Base-by-base conservation (phyloP, 345 rosid genomes). In the Arabidopsis suecica region DNA sequence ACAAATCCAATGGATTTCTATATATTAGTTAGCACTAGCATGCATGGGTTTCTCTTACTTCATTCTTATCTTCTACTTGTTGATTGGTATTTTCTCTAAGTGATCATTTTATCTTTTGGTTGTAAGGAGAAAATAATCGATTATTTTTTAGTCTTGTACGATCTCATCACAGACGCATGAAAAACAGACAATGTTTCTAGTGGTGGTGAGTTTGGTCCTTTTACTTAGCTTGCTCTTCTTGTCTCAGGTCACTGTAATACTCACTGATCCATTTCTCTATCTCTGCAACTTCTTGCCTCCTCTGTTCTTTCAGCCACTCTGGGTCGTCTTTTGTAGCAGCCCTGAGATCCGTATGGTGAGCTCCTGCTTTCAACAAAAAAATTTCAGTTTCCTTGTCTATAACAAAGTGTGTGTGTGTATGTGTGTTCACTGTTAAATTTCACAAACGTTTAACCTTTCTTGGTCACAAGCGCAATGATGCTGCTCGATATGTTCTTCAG, bases 331-430 rank as follows among this genome's bases (percentile, higher is more conserved):
- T 78, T 1, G 84, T 80, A 16, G 84, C 79, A 7, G 76, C 51
- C 47, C 86, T 86, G n/a, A 88, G 82, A 76, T 86, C 89, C 0
- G 74, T 78, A 72, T 88, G 90, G 77, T 85, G 86, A 66, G 93
- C 90, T 74, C 90, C 90, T 88, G 45, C 63, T 12, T 48, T 13
- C 28, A 5, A 40, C 7, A 47, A 22, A 23, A 64, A 47, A 28
- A 9, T 22, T 16, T 62, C 14, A 61, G 5, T 1, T 38, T 50
- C 37, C n/a, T 61, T 25, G 8, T 14, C 25, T 54, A 9, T 30
- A 59, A 32, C 56, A 41, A 18, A 48, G n/a, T 23, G 11, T 36
- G n/a, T 45, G 33, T 13, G 18, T 54, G 11, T 25, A 3, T 3
- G 28, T 20, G 22, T 9, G 47, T 4, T 72, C 63, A 16, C 30